phyloP scores from a whole-genome alignment of 2,329 filamentous ascomycete genomes.

The Cladobotryum mycophilum region DNA sequence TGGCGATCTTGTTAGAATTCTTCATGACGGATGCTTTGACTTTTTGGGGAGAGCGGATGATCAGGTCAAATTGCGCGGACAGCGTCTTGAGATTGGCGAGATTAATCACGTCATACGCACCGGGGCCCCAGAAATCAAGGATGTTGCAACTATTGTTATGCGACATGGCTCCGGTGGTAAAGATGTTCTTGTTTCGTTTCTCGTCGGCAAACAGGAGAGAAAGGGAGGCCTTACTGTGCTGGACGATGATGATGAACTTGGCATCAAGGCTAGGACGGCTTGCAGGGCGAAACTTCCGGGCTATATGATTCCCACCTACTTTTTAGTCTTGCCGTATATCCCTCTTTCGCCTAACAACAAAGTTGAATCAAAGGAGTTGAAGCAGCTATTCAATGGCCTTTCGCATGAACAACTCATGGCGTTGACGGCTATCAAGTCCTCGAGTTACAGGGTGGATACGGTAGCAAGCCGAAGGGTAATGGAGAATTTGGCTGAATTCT shows the following conservation, averaged over 20 bases:
- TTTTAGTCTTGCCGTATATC: conserved; percentile 63
- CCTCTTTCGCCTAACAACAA: conserved; percentile 89
- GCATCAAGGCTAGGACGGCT: conserved; percentile 46
- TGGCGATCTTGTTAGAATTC: conserved; percentile 76
- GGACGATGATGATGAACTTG: conserved; percentile 31
- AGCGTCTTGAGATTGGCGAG: conserved; percentile 83
- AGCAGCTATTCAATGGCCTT: conserved; percentile 57
- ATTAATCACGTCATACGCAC: conserved; percentile 77
- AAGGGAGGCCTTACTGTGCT: conserved; percentile 17
- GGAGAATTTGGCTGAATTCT: conserved; percentile 47
- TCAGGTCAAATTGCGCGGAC: conserved; percentile 85
- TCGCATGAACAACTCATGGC: conserved; percentile 55
- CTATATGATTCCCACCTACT: conserved; percentile 89
- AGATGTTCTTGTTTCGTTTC: conserved; percentile 76
- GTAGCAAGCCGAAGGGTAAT: conserved; percentile 44
- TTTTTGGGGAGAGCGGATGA: conserved; percentile 86
- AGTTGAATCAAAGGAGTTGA: conserved; percentile 66
- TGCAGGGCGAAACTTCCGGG: conserved; percentile 65
- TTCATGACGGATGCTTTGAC: conserved; percentile 76
- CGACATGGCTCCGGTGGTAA: conserved; percentile 67
- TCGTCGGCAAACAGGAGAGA: conserved; percentile 29
- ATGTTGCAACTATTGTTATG: conserved; percentile 69
- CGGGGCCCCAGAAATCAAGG: conserved; percentile 50
- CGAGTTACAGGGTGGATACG: conserved; percentile 13
- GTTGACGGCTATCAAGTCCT: conserved; percentile 33